Base-by-base conservation (phyloP, 495 filamentous ascomycete genomes). In the Bombardia bombarda region DNA sequence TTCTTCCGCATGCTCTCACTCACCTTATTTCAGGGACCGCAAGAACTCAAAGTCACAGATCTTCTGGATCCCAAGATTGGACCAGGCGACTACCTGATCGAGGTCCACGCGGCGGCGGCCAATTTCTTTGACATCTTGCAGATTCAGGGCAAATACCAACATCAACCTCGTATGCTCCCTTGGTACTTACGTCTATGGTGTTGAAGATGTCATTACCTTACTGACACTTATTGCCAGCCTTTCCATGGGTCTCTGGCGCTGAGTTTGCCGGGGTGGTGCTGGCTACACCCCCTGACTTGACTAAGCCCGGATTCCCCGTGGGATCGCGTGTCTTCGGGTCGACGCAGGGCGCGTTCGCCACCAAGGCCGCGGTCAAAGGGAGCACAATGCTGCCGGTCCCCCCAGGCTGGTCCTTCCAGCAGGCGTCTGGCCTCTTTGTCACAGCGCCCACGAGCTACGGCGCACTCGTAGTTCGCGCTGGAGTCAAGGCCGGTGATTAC, bases 81-180 rank as follows among this genome's bases (percentile, higher is more conserved):
- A 3, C 50, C 77, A 32, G 72, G 82, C 56, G 77, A 94, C 69
- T 97, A 96, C 65, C 75, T 93, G 46, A 83, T 97, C 61, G 76
- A 80, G 60, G 83, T 97, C 58, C 86, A 90, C 65, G 90, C 90
- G 34, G 73, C 82, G 8, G 90, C 86, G 20, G 83, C 86, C 51
- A 96, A 96, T 67, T 97, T 95, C 78, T 96, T 95, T 70, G 90
- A 96, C 59, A 80, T 90, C 43, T 74, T 95, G 40, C 88, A 95
- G 53, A 89, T 93, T 58, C 80, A 80, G 49, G 89, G 88, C 35
- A 82, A 82, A 63, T 81, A 81, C 53, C 77, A 87, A 68, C 71
- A 73, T 37, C 73, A 77, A 41, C 75, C 75, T n/a, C 69, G 69
- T 73, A 56, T 10, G 12, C 18, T 14, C 7, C 35, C n/a, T 20